Percentiles rank a stretch among this genome's conserved stretches.
These are phyloP conservation scores for Hygrophila difformis DNA, from an alignment of 257 asterid genomes.

Conservation along the genomic window DNA sequence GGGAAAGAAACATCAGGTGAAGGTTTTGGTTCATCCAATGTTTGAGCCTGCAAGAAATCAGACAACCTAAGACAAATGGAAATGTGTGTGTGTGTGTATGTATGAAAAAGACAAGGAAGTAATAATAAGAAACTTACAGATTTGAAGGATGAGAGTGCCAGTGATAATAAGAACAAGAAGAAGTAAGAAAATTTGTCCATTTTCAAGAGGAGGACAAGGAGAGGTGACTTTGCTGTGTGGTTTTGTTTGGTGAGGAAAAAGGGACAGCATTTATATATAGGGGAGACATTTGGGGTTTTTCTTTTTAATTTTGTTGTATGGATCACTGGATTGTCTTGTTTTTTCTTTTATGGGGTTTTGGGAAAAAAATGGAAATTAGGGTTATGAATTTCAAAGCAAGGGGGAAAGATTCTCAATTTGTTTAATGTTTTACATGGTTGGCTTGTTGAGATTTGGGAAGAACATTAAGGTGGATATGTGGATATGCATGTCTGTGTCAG, in stretches of 20 bases:
- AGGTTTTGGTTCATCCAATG: slow-evolving; percentile 23
- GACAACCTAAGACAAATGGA: slow-evolving; percentile 5
- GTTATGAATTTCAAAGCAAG: slow-evolving; percentile 13
- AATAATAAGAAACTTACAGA: slow-evolving; percentile 27
- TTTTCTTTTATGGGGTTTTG: slow-evolving; percentile 11
- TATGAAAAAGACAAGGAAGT: slow-evolving; percentile 22
- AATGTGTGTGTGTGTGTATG: too few species aligned
- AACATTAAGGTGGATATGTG: too few species aligned
- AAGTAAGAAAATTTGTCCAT: slow-evolving; percentile 43
- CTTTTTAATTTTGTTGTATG: not conserved
- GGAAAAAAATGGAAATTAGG: slow-evolving; percentile 4
- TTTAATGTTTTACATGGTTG: slow-evolving; percentile 1
- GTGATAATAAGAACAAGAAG: slow-evolving; percentile 40
- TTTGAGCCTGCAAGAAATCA: slow-evolving; percentile 30
- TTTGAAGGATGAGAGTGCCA: slow-evolving; percentile 19
- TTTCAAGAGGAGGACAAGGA: slow-evolving; percentile 31
- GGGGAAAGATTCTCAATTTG: slow-evolving; percentile 24
- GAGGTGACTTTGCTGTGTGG: too few species aligned
- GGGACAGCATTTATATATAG: slow-evolving; percentile 42
- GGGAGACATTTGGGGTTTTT: slow-evolving; percentile 6
- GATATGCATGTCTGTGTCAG: too few species aligned
- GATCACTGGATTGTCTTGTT: not conserved
- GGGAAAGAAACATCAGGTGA: not conserved
- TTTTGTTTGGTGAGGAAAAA: slow-evolving; percentile 19
- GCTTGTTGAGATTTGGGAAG: too few species aligned